Percentiles rank a stretch among this genome's conserved stretches.
Conservation (phyloP, 768 basidiomycete genomes). For the Tubosaeta sp. region DNA sequence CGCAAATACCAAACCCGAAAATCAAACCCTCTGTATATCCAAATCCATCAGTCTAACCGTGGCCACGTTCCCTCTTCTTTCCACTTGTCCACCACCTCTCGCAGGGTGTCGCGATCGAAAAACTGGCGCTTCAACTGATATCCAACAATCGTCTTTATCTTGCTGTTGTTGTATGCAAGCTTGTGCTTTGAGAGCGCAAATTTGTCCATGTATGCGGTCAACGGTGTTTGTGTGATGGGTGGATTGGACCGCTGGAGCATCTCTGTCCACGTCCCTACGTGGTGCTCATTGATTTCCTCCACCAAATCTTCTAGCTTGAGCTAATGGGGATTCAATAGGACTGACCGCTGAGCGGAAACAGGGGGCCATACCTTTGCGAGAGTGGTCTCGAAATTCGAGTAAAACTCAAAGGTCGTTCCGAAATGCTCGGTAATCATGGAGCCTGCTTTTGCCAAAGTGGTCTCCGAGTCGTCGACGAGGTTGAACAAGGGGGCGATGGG, state of each 20-base stretch:
- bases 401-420: slow-evolving; percentile 77
- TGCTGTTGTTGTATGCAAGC: slow-evolving; percentile 63
- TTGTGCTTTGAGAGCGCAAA: slow-evolving; percentile 66
- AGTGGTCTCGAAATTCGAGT: slow-evolving; percentile 64
- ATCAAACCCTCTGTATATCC: slow-evolving; percentile 13
- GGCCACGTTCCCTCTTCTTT: slow-evolving; percentile 58
- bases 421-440: slow-evolving; percentile 66
- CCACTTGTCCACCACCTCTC: slow-evolving; percentile 77
- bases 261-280: slow-evolving; percentile 77
- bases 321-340: slow-evolving; percentile 30
- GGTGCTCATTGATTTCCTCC: slow-evolving; percentile 82
- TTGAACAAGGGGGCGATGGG: slow-evolving; percentile 79
- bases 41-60: slow-evolving; percentile 14
- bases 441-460: slow-evolving; percentile 63
- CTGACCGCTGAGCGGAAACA: background rate
- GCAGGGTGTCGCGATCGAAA: slow-evolving; percentile 56
- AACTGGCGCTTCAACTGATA: slow-evolving; percentile 61
- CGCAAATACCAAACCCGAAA: slow-evolving; percentile 13
- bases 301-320: slow-evolving; percentile 64
- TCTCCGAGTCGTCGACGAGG: slow-evolving; percentile 74
- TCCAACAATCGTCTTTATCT: slow-evolving; percentile 69
- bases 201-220: slow-evolving; percentile 77
- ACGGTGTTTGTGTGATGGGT: slow-evolving; percentile 64
- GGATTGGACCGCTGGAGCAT: slow-evolving; percentile 72
- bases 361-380: slow-evolving; percentile 52